A percentile compares a stretch with the other conserved stretches of the same genome.
phyloP scores from a whole-genome alignment of 805 yeast species.

The baker's yeast (Saccharomyces cerevisiae) region DNA sequence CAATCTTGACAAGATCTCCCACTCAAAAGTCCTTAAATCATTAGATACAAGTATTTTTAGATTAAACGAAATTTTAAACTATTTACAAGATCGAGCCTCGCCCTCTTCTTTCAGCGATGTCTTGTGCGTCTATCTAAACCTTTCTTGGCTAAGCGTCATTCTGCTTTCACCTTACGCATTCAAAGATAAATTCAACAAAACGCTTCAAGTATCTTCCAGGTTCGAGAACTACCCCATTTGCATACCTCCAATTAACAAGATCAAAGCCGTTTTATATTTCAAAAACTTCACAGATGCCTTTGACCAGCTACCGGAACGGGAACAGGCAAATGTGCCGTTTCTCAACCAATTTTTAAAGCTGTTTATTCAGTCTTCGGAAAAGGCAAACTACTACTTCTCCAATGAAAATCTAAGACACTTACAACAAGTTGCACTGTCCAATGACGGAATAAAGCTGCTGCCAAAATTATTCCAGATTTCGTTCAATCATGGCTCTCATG shows the following conservation, averaged over 20 bases:
- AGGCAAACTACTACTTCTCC: not conserved
- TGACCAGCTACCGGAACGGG: constrained; percentile 3
- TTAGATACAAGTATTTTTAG: not conserved
- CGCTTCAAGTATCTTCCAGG: constrained; percentile 6
- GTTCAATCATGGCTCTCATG: not conserved
- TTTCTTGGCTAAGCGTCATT: constrained; percentile 67
- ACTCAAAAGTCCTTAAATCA: not conserved
- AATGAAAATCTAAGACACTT: not conserved
- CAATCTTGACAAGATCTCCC: constrained; percentile 51
- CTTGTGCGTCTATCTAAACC: constrained; percentile 32
- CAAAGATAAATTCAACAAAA: constrained; percentile 26
- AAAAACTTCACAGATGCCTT: constrained; percentile 18
- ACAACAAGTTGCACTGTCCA: not conserved
- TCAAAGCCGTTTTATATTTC: constrained; percentile 27
- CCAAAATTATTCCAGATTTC: constrained; percentile 16
- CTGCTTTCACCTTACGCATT: constrained; percentile 70
- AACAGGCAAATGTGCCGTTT: constrained; percentile 8
- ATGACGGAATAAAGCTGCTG: constrained; percentile 9
- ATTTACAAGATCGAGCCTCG: not conserved
- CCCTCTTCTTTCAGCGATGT: not conserved
- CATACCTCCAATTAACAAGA: constrained; percentile 25
- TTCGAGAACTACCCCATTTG: constrained; percentile 39
- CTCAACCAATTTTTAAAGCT: constrained; percentile 1
- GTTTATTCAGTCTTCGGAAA: not conserved
- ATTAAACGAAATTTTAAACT: not conserved